Evolutionary conservation across 1,284 basidiomycete genomes (phyloP), one percentile per base, ranked within the genome.

Genomic region (Phlebopus sp.): DNA sequence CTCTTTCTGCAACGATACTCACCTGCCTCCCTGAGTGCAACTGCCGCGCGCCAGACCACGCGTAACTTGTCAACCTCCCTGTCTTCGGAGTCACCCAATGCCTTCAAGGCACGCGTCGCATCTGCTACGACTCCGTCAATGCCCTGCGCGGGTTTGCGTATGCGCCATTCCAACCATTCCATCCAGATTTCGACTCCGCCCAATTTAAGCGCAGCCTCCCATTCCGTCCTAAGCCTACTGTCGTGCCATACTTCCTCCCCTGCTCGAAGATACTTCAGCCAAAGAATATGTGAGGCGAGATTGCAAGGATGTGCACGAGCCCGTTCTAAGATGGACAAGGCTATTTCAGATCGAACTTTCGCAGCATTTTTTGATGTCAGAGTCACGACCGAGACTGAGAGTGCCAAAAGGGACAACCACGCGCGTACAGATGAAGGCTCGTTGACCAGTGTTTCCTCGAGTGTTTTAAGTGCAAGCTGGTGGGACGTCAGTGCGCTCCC

Each of bases 1-100:
- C 21, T 9, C 30, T 29, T 37, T 39, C 25, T 45, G 9, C 31
- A 18, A 54, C 42, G 30, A 29, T 30, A 65, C 82, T 55, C 53
- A 92, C 92, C 92, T 60, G 92, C 85, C 63, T 85, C 79, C 53
- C 80, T 78, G 17, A 93, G 74, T 44, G 81, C 81, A 8, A 86
- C 72, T 4, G 82, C 80, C 11, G 77, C 69, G 44, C 89, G 76
- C 83, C 87, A 92, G 47, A 91, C 74, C 13, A 85, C 67, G 51
- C 88, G 75, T 35, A 90, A 60, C 58, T 73, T 79, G 13, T 74
- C 72, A 7, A 82, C 49, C 44, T 90, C 84, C 41, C 66, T 72
- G 19, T 72, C 68, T 32, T 72, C 68, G 14, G 60, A 60, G 15
- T 56, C 53, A 25, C 62, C 60, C 32, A 83, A 57, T 5, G 70